Base-by-base conservation (phyloP, 2,329 filamentous ascomycete genomes). In the Lachnellula subtilissima region DNA sequence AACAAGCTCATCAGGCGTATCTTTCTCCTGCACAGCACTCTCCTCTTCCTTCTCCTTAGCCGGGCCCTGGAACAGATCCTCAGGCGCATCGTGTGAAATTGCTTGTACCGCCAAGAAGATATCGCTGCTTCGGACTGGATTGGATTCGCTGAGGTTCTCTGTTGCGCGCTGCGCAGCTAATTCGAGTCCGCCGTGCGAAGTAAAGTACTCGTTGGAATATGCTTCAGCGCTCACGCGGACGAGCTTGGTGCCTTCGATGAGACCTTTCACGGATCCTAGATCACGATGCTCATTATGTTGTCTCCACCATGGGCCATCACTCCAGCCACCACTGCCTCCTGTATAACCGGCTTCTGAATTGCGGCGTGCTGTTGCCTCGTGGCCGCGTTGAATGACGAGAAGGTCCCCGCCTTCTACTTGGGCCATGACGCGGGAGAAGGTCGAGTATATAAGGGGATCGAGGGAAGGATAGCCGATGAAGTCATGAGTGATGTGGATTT, bases 401-500 rank as follows among this genome's bases (percentile, higher is more conserved):
- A 99, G 80, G 67, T 97, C 94, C 54, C 94, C 94, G 62, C 94
- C 94, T 74, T 99, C 94, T 47, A 99, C 94, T 75, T 99, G 94
- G n/a, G 91, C 84, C 94, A 99, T 99, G 67, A 99, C 92, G 52
- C 91, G 87, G 54, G 88, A 88, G 76, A 99, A 99, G 61, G 94
- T 91, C 56, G 83, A 82, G 74, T 97, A 91, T 66, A 97, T 90
- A 53, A 97, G 82, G 17, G 93, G 91, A 70, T 97, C 93, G 65
- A 99, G 84, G 17, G 91, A 93, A 2, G 94, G 94, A 71, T 99
- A 99, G 64, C 91, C 91, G 64, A 91, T 86, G 45, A 99, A 83
- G 72, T 97, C 94, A 76, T 99, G 94, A 8, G 93, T 96, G 61
- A 94, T 95, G 76, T 99, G 94, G 67, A 99, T 97, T 67, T 95